These are phyloP conservation scores for Zygoascus flipseniorum DNA, from an alignment of 805 yeast species.

Conservation along the genomic window DNA sequence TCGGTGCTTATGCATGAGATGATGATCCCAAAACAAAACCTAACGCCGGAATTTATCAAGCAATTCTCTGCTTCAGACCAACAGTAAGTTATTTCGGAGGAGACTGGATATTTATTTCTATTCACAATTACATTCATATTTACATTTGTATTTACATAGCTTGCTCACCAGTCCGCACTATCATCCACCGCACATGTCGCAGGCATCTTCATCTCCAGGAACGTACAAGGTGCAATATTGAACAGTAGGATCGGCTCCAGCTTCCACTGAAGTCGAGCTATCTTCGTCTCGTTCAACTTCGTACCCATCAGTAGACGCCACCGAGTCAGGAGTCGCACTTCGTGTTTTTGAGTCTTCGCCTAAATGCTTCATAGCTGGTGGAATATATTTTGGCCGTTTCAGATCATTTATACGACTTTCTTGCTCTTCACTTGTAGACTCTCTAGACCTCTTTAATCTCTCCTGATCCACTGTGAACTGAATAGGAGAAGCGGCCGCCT, in stretches of 20 bases:
- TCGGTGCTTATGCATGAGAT: too few relatives aligned
- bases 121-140: background rate
- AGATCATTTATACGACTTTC: background rate
- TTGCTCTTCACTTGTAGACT: background rate
- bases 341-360: background rate
- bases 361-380: background rate
- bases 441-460: constrained; percentile 26
- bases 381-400: constrained; percentile 1
- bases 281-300: background rate
- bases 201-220: background rate
- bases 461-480: constrained; percentile 71
- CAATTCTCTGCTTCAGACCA: too few relatives aligned
- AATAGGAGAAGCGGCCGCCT: constrained; percentile 95
- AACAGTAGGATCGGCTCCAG: background rate
- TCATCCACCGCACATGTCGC: background rate
- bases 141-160: background rate
- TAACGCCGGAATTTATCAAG: too few relatives aligned
- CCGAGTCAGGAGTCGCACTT: background rate
- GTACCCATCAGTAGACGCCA: background rate
- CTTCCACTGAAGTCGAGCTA: background rate
- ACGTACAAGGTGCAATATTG: background rate
- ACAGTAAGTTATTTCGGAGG: too few relatives aligned
- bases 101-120: too few relatives aligned
- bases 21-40: too few relatives aligned
- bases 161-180: too few relatives aligned